Conservation (phyloP, 2,329 filamentous ascomycete species). For the Ramularia collo-cygni region DNA sequence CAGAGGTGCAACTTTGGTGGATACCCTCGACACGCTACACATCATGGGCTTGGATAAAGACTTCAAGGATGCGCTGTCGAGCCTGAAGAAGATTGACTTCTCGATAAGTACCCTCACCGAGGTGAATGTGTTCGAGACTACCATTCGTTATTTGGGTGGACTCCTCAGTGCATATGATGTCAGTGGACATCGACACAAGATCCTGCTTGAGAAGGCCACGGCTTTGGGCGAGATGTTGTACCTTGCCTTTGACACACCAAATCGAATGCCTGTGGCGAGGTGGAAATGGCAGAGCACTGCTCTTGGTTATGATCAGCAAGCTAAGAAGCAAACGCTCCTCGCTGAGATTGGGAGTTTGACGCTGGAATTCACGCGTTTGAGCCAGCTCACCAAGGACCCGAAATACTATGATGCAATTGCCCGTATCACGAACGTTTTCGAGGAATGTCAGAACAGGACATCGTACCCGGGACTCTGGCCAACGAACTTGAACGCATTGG, state of each 20-base stretch:
- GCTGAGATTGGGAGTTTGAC: slow-evolving; percentile 53
- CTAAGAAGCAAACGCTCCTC: slow-evolving; percentile 33
- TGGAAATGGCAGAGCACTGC: slow-evolving; percentile 48
- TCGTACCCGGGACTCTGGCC: slow-evolving; percentile 59
- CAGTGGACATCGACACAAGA: slow-evolving; percentile 41
- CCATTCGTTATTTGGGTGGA: slow-evolving; percentile 65
- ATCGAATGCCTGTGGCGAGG: slow-evolving; percentile 56
- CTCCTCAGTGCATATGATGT: slow-evolving; percentile 63
- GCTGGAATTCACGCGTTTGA: slow-evolving; percentile 57
- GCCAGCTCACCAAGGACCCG: slow-evolving; percentile 54
- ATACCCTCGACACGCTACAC: slow-evolving; percentile 68
- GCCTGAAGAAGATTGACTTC: slow-evolving; percentile 57
- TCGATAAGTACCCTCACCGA: slow-evolving; percentile 42
- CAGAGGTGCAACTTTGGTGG: slow-evolving; percentile 84
- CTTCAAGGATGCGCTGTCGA: slow-evolving; percentile 57
- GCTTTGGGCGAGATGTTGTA: slow-evolving; percentile 61
- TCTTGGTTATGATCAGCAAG: slow-evolving; percentile 24
- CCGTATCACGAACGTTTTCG: slow-evolving; percentile 51
- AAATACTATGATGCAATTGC: slow-evolving; percentile 58
- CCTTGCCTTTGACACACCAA: slow-evolving; percentile 61
- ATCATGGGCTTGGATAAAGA: slow-evolving; percentile 62
- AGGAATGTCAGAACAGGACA: slow-evolving; percentile 48
- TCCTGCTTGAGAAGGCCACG: slow-evolving; percentile 53
- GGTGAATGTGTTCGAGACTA: slow-evolving; percentile 65
- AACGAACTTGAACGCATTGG: slow-evolving; percentile 42